Evolutionary conservation across 371 early-diverging fungal species (phyloP), one percentile per base, ranked within the genome.

Genomic region (Haplosporangium sp.): DNA sequence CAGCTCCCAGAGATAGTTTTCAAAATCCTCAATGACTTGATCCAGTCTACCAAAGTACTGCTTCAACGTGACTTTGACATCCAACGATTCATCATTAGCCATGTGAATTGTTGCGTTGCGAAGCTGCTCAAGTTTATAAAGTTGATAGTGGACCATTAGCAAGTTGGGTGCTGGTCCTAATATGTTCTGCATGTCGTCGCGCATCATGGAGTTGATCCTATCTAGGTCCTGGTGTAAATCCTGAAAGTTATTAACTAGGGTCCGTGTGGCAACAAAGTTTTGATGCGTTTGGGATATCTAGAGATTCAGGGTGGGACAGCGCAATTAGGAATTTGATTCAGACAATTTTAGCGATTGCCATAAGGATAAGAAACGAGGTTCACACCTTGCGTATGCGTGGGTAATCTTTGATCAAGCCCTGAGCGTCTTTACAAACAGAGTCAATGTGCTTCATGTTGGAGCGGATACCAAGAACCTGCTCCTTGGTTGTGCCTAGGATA

Each of bases 261-360:
- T 89, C 76, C 96, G 91, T 0, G 98, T 95, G 0, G 92, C 92
- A 11, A 92, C 91, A 88, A 98, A 96, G 86, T 98, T 97, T 75
- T 93, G 94, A 83, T 97, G 97, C 0, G 95, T 92, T 63, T 91
- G 87, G 0, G 98, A 96, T 19, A 98, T 90, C 94, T 96, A 83
- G 3, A 3, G 15, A 62, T 11, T 45, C 4, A 3, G 50, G n/a
- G n/a, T n/a, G 50, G 15, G n/a, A 50, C 7, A 50, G 6, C 7
- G 7, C 6, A n/a, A 15, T 15, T 50, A n/a, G n/a, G 50, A n/a
- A 42, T 11, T 8, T 42, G 44, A 11, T 42, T 42, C 11, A 5
- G 44, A 42, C 11, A 42, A 11, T 8, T 11, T 42, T 42, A 11
- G 44, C 9, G 44, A 27, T 27, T 11, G 44, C 11, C 11, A 11